These are phyloP conservation scores for Taphrina pruni DNA, from an alignment of 1,139 yeast genomes.

Conservation along the genomic window DNA sequence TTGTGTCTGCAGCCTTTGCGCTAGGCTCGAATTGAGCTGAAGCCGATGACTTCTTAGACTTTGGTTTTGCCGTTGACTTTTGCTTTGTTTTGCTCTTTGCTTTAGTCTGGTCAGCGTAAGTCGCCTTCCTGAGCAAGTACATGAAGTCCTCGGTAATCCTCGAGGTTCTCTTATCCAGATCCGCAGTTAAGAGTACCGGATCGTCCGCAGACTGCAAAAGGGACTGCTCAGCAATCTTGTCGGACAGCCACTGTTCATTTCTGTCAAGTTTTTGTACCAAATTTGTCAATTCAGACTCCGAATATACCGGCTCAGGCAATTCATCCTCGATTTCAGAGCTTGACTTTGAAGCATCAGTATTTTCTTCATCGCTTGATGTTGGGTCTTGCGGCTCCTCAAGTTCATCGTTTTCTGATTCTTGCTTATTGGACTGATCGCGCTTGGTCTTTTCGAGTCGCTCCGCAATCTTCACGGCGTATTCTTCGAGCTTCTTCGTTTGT, in stretches of 20 bases:
- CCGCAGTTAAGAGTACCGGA: conserved; percentile 24
- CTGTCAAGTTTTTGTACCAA: conserved; percentile 31
- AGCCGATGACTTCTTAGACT: conserved; percentile 7
- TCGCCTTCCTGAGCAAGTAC: conserved; percentile 9
- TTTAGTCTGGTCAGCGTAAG: conserved; percentile 25
- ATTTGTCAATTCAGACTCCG: conserved; percentile 31
- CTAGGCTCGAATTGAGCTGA: neutral
- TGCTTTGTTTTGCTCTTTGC: conserved; percentile 10
- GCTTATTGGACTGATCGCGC: neutral
- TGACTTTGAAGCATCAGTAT: neutral
- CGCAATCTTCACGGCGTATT: conserved; percentile 14
- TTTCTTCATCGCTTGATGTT: neutral
- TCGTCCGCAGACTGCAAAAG: conserved; percentile 32
- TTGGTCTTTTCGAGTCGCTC: neutral
- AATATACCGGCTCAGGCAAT: conserved; percentile 41
- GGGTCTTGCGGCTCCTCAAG: neutral
- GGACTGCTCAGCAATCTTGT: conserved; percentile 39
- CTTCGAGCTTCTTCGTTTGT: conserved; percentile 33
- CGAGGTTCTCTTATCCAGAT: conserved; percentile 10
- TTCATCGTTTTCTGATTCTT: neutral
- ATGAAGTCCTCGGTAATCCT: conserved; percentile 27
- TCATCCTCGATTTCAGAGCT: neutral
- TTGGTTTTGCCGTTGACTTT: conserved; percentile 13
- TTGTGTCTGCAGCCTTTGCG: neutral
- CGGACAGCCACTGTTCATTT: conserved; percentile 42